Conservation (phyloP, 2,329 filamentous ascomycete genomes). For the Coniochaeta prunicola region DNA sequence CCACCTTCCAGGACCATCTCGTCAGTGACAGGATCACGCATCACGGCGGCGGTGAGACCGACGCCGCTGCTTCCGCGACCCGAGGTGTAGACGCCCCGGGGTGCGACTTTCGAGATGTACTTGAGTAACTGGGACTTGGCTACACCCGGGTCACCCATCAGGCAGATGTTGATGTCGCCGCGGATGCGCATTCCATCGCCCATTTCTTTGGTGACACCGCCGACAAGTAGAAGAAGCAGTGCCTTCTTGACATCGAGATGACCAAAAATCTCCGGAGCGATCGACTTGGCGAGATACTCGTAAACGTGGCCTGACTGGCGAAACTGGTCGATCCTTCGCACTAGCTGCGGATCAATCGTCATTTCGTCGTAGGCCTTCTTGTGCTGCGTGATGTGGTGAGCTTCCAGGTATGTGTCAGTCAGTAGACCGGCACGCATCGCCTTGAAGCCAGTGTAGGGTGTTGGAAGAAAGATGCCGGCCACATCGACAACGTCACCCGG, state of each 20-base stretch:
- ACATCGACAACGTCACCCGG: slow-evolving; percentile 93
- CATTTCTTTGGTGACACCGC: slow-evolving; percentile 93
- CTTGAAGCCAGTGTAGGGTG: slow-evolving; percentile 97
- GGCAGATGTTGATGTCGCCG: slow-evolving; percentile 95
- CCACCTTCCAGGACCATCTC: slow-evolving; percentile 81
- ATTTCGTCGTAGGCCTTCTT: slow-evolving; percentile 98
- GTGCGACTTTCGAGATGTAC: slow-evolving; percentile 97
- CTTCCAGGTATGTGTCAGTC: slow-evolving; percentile 95
- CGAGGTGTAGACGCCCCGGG: slow-evolving; percentile 80
- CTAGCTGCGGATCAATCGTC: slow-evolving; percentile 69
- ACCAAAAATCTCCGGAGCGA: slow-evolving; percentile 94
- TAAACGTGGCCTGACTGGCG: slow-evolving; percentile 86
- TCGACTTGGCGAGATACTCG: slow-evolving; percentile 90
- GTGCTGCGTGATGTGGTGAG: slow-evolving; percentile 88
- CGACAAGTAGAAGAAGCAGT: slow-evolving; percentile 87
- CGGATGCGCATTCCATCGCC: slow-evolving; percentile 98
- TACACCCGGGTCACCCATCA: slow-evolving; percentile 99
- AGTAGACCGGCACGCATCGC: slow-evolving; percentile 93
- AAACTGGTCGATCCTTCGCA: slow-evolving; percentile 79
- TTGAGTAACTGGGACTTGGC: slow-evolving; percentile 97
- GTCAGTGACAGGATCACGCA: slow-evolving; percentile 76
- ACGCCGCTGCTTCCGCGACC: slow-evolving; percentile 76
- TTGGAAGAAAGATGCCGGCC: slow-evolving; percentile 91
- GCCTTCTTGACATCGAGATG: slow-evolving; percentile 98
- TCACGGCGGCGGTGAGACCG: slow-evolving; percentile 74